Conservation (phyloP, 2,329 filamentous ascomycete genomes). For the Neonectria punicea region DNA sequence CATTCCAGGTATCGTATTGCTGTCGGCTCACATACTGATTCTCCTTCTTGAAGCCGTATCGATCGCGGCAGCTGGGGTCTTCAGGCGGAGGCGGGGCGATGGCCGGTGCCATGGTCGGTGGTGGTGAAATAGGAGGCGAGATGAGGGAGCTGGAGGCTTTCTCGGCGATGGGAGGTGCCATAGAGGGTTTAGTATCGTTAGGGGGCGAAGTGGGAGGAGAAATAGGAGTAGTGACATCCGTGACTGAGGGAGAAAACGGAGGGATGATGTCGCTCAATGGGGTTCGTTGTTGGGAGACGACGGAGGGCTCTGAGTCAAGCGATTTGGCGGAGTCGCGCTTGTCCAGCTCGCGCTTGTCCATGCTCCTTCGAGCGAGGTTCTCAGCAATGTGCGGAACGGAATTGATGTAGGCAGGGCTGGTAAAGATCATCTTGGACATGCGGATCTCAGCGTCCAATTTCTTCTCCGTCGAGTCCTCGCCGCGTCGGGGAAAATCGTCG, state of each 20-base stretch:
- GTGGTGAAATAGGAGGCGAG: constrained; percentile 26
- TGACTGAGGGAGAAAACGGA: constrained; percentile 19
- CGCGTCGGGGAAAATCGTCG: constrained; percentile 33
- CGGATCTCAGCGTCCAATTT: constrained; percentile 52
- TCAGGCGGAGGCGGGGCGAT: constrained; percentile 52
- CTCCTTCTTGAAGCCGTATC: constrained; percentile 92
- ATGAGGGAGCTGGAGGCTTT: constrained; percentile 11
- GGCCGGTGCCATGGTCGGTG: constrained; percentile 37
- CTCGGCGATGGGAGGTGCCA: constrained; percentile 21
- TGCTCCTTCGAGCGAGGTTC: constrained; percentile 40
- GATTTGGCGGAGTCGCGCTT: constrained; percentile 65
- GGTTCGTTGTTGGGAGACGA: constrained; percentile 37
- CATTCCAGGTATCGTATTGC: constrained; percentile 86
- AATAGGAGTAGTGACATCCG: constrained; percentile 25
- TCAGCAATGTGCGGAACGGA: constrained; percentile 53
- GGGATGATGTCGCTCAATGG: constrained; percentile 18
- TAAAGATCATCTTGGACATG: constrained; percentile 54
- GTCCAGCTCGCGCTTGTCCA: constrained; percentile 57
- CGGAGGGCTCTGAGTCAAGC: constrained; percentile 50
- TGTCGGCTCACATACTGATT: constrained; percentile 80
- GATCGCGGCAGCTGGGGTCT: constrained; percentile 71
- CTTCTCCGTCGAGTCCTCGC: constrained; percentile 27
- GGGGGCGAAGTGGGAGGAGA: constrained; percentile 25
- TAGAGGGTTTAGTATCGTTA: constrained; percentile 21
- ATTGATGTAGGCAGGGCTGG: constrained; percentile 51